Percentiles rank a stretch among this genome's conserved stretches.
Conservation (phyloP, 2,329 filamentous ascomycete species). For the Paraphaeosphaeria minitans region DNA sequence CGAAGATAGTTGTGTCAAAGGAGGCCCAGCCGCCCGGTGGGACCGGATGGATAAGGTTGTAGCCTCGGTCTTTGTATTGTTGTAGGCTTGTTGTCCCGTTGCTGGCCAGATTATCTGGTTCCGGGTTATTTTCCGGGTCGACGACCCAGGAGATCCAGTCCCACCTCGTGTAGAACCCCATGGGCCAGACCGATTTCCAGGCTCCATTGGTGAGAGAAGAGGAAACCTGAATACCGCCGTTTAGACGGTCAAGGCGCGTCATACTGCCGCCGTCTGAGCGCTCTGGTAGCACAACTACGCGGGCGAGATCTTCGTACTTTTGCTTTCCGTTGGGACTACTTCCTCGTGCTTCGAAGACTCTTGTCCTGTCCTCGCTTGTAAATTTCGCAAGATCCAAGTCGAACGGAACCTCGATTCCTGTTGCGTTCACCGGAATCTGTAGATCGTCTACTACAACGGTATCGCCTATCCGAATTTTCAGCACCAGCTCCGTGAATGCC, state of each 20-base stretch:
- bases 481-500: slow-evolving; percentile 33
- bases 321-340: slow-evolving; percentile 35
- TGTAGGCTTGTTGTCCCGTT: slow-evolving; percentile 40
- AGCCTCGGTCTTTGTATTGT: slow-evolving; percentile 50
- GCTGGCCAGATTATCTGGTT: slow-evolving; percentile 15
- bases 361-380: slow-evolving; percentile 22
- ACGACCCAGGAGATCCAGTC: slow-evolving; percentile 35
- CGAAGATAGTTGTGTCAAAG: slow-evolving; percentile 49
- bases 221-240: slow-evolving; percentile 53
- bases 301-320: slow-evolving; percentile 44
- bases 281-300: slow-evolving; percentile 50
- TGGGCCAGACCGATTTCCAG: slow-evolving; percentile 53
- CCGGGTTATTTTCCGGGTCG: slow-evolving; percentile 16
- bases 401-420: slow-evolving; percentile 29
- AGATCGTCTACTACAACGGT: slow-evolving; percentile 31
- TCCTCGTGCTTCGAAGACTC: slow-evolving; percentile 32
- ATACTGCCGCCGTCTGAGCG: slow-evolving; percentile 52
- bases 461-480: slow-evolving; percentile 28
- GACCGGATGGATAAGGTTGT: slow-evolving; percentile 55
- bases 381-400: background rate
- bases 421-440: slow-evolving; percentile 46
- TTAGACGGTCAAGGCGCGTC: slow-evolving; percentile 55
- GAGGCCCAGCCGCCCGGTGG: slow-evolving; percentile 48
- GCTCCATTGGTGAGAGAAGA: slow-evolving; percentile 33
- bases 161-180: slow-evolving; percentile 54